A percentile compares a stretch with the other conserved stretches of the same genome.
phyloP scores from a whole-genome alignment of 345 rosid species.

The Noccaea caerulescens region DNA sequence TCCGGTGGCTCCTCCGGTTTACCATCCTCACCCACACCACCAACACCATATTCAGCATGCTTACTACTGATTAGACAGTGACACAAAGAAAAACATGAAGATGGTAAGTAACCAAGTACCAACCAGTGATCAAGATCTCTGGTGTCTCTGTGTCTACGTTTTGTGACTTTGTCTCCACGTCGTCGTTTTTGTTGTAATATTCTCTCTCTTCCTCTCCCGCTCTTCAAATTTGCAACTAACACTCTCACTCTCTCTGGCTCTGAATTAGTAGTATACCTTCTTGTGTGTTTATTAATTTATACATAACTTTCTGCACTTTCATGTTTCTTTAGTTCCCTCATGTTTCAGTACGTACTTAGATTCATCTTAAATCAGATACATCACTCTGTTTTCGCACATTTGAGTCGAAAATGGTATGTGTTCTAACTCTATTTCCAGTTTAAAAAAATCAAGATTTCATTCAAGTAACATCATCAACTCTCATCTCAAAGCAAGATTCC shows the following conservation, averaged over 20 bases:
- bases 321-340: neutral
- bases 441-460: neutral
- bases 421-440: neutral
- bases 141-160: slow-evolving; percentile 24
- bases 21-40: slow-evolving; percentile 32
- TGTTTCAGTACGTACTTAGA: slow-evolving; percentile 5
- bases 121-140: slow-evolving; percentile 29
- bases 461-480: neutral
- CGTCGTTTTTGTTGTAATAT: slow-evolving; percentile 24
- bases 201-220: neutral
- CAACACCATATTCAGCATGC: slow-evolving; percentile 38
- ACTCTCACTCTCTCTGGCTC: slow-evolving; percentile 9
- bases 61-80: slow-evolving; percentile 42
- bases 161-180: neutral
- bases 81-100: slow-evolving; percentile 24
- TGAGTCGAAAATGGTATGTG: neutral
- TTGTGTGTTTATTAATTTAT: slow-evolving; percentile 34
- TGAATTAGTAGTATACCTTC: slow-evolving; percentile 18
- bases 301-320: slow-evolving; percentile 1
- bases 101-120: slow-evolving; percentile 37
- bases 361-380: neutral
- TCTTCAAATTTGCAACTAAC: slow-evolving; percentile 3
- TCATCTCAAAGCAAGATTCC: slow-evolving; percentile 1
- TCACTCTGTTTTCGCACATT: neutral
- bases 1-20: slow-evolving; percentile 27